Percentiles rank a stretch among this genome's conserved stretches.
Evolutionary conservation across 306 rosid genomes (phyloP).

Genomic region (Quercus alba): DNA sequence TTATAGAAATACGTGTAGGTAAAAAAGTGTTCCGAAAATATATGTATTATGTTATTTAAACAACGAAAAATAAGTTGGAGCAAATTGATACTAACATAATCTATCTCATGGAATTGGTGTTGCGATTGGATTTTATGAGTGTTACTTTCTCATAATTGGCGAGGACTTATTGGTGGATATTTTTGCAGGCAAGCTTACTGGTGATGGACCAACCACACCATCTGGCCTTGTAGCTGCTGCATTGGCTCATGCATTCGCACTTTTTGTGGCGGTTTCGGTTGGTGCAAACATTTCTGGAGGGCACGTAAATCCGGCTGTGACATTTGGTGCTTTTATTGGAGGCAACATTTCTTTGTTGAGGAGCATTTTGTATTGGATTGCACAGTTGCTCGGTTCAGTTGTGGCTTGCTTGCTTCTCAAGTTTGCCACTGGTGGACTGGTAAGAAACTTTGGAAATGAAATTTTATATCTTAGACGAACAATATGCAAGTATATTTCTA

Average conservation of each 20-base stretch:
- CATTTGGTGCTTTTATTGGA: constrained; percentile 76
- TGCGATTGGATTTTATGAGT: neutral
- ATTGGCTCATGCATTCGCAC: constrained; percentile 74
- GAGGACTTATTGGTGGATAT: neutral
- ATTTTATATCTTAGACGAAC: neutral
- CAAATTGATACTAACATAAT: no score
- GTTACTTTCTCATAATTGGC: neutral
- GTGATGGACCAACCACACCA: constrained; percentile 53
- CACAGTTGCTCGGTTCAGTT: constrained; percentile 75
- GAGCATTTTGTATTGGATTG: constrained; percentile 67
- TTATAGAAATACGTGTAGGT: no score
- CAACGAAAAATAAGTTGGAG: no score
- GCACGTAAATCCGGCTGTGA: constrained; percentile 87
- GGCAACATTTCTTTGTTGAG: constrained; percentile 71
- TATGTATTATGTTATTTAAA: no score
- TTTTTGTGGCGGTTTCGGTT: constrained; percentile 72
- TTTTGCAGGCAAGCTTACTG: constrained; percentile 54
- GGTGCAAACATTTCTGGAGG: constrained; percentile 87
- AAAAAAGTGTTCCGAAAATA: no score
- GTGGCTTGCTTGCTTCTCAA: constrained; percentile 78
- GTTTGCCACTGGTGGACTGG: constrained; percentile 75
- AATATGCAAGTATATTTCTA: neutral
- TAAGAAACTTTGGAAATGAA: constrained; percentile 1
- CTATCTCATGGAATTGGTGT: constrained; percentile 22
- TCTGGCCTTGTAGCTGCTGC: constrained; percentile 64